Percentiles rank a stretch among this genome's conserved stretches.
Conservation (phyloP, 78 protist genomes). For the Polysphondylium violaceum region DNA sequence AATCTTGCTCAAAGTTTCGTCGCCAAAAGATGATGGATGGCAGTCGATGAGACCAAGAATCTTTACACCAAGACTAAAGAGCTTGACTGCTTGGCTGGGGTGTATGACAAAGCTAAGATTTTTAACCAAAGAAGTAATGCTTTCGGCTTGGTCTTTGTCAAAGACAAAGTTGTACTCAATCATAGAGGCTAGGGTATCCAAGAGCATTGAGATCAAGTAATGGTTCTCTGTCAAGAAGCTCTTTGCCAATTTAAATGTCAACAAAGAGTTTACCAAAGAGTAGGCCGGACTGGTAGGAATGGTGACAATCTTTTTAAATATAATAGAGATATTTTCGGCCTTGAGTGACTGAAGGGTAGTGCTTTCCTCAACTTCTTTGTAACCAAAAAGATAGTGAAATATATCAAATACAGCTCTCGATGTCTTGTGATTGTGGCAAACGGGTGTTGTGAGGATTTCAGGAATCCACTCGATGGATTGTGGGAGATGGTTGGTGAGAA, state of each 20-base stretch:
- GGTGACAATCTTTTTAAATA: background rate
- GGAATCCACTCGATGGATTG: background rate
- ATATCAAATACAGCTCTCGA: background rate
- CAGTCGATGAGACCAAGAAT: background rate
- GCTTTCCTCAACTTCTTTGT: slow-evolving; percentile 1
- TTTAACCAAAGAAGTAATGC: background rate
- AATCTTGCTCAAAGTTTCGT: background rate
- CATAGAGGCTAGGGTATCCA: background rate
- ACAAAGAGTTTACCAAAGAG: background rate
- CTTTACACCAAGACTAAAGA: background rate
- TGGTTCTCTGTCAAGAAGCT: slow-evolving; percentile 1
- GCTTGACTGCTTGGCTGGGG: background rate
- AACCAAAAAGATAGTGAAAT: background rate
- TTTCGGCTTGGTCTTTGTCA: background rate
- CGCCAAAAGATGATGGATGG: slow-evolving; percentile 6
- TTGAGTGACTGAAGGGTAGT: background rate
- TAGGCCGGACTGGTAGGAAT: background rate
- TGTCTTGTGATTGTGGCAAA: background rate
- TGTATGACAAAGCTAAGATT: background rate
- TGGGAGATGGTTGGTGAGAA: slow-evolving; percentile 5
- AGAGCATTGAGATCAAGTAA: background rate
- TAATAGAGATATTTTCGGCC: background rate
- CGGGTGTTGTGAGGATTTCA: background rate
- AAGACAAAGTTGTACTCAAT: background rate
- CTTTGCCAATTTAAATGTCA: background rate